Evolutionary conservation across 192 early-diverging fungal genomes (phyloP).

Genomic region (Rhizophagus clarus): DNA sequence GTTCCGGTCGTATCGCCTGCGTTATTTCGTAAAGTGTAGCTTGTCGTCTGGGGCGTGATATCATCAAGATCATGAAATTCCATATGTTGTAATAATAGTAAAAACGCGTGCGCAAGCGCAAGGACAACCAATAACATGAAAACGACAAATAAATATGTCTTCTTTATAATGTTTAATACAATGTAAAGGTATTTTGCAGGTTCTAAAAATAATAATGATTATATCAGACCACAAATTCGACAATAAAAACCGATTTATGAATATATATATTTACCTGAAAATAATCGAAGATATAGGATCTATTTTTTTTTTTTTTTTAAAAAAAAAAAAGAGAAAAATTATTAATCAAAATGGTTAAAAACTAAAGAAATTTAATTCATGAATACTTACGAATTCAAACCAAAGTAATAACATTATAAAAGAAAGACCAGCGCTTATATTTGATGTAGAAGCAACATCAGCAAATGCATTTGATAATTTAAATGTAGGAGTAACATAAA

Average conservation of each 20-base stretch:
- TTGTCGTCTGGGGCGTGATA: not conserved
- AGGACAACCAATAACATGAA: not conserved
- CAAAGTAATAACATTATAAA: not conserved
- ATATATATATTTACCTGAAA: not conserved
- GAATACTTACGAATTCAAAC: not conserved
- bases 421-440: not conserved
- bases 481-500: not conserved
- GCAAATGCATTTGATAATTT: not conserved
- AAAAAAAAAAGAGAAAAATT: not conserved
- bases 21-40: too few relatives aligned
- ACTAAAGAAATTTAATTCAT: not conserved
- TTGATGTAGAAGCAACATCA: not conserved
- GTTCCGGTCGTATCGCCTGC: too few relatives aligned
- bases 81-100: not conserved
- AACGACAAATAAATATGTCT: not conserved
- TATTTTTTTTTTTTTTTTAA: not conserved
- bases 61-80: not conserved
- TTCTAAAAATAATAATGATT: not conserved
- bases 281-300: not conserved
- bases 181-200: not conserved
- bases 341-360: not conserved
- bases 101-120: not conserved
- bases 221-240: too few relatives aligned
- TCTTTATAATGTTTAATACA: not conserved
- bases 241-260: too few relatives aligned